Evolutionary conservation across 164 flowering plant species (phyloP), one percentile per base, ranked within the genome.

Genomic region (Pachysandra terminalis): DNA sequence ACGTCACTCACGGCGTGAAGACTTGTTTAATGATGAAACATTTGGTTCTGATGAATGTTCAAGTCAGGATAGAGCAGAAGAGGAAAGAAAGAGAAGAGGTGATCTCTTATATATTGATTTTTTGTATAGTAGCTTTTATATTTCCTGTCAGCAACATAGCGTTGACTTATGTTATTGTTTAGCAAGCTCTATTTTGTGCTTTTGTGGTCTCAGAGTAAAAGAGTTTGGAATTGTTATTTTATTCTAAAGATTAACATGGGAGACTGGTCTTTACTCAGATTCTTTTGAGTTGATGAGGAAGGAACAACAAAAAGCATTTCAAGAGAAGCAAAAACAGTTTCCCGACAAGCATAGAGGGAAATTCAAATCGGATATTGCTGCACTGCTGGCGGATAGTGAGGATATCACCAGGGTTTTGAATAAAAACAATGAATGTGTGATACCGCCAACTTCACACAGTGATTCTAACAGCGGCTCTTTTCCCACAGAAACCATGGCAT

Each of bases 1-100:
- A n/a, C 88, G 93, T 74, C 88, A 82, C 70, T 26, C 81, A 59
- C 81, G 97, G 32, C 74, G 85, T 70, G 91, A 87, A n/a, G 97
- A 92, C 77, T 73, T 82, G 15, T 69, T 27, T 58, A 88, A 96
- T 79, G 91, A 93, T 77, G 99, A 96, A 78, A 96, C 99, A 65
- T 96, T 96, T 86, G 99, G 99, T 72, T 88, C 96, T 65, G 68
- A 79, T 60, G 99, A 96, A 56, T 67, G 49, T 60, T 81, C 93
- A 22, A 90, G 85, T 83, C 81, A 93, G 78, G 99, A 96, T 80
- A 87, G 87, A 76, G 97, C 80, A 67, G 96, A 93, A 79, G 98
- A 93, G 79, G 99, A 96, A 77, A 87, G 80, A 71, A 89, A 83
- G 74, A 86, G 99, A 80, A 89, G 98, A 88, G 99, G 99, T 95